Conservation (phyloP, 2,329 filamentous ascomycete species). For the Escovopsis sp. region DNA sequence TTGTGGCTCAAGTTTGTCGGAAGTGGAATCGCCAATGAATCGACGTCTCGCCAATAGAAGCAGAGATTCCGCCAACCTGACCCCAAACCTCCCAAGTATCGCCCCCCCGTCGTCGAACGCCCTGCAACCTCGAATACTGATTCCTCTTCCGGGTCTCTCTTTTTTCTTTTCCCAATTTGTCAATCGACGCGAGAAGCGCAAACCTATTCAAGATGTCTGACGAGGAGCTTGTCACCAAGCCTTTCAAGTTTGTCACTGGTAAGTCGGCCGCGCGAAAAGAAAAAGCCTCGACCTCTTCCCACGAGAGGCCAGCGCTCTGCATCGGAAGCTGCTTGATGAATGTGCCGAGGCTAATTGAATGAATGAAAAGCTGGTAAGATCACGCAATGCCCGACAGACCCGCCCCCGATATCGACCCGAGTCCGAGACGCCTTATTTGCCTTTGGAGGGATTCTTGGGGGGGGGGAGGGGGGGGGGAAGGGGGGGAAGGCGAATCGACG, state of each 20-base stretch:
- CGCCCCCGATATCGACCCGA: slow-evolving; percentile 7
- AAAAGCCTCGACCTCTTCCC: slow-evolving; percentile 13
- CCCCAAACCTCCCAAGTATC: slow-evolving; percentile 16
- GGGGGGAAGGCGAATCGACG: no score
- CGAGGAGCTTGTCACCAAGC: slow-evolving; percentile 78
- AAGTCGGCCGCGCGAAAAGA: slow-evolving; percentile 29
- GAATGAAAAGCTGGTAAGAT: slow-evolving; percentile 28
- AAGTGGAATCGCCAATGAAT: no score
- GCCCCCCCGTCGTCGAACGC: slow-evolving; percentile 19
- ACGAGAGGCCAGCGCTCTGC: slow-evolving; percentile 15
- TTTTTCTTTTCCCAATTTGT: no score
- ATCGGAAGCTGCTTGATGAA: slow-evolving; percentile 11
- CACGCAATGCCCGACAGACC: slow-evolving; percentile 7
- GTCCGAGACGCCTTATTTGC: slow-evolving; percentile 14
- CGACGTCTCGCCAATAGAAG: slow-evolving; percentile 8
- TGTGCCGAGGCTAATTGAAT: slow-evolving; percentile 27
- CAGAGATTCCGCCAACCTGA: slow-evolving; percentile 14
- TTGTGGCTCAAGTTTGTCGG: slow-evolving; percentile 11
- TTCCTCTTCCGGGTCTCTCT: no score
- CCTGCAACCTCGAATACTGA: no score
- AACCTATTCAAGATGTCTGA: slow-evolving; percentile 64
- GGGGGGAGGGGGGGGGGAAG: no score
- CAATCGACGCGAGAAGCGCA: slow-evolving; percentile 9
- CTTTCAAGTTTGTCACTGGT: slow-evolving; percentile 99
- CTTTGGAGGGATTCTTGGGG: background rate